Conservation (phyloP, 2,329 filamentous ascomycete species). For the Hortaea sp. region DNA sequence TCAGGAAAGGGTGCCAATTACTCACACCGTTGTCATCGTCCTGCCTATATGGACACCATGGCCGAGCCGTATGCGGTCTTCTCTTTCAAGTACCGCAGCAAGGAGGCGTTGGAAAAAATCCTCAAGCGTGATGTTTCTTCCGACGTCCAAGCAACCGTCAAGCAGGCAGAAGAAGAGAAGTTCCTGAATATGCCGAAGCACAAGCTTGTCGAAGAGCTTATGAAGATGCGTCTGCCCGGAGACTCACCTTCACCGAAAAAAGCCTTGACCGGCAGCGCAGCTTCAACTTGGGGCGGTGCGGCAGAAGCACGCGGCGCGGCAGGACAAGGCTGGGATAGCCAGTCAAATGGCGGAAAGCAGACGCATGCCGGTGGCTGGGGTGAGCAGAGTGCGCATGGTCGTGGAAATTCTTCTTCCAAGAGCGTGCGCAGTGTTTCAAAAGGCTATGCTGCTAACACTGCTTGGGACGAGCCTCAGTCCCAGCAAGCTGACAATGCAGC, state of each 20-base stretch:
- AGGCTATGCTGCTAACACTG: too few species aligned
- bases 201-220: constrained; percentile 19
- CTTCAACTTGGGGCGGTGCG: neutral
- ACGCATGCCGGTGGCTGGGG: neutral
- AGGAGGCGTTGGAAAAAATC: constrained; percentile 25
- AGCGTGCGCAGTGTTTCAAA: too few species aligned
- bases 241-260: neutral
- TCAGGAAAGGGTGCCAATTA: constrained; percentile 29
- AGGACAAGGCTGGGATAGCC: neutral
- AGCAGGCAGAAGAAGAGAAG: constrained; percentile 12
- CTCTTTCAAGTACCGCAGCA: constrained; percentile 37
- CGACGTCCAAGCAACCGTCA: constrained; percentile 11
- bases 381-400: neutral
- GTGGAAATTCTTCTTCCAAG: too few species aligned
- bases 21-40: constrained; percentile 26
- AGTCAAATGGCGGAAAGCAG: neutral
- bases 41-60: constrained; percentile 33
- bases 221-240: constrained; percentile 1
- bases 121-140: constrained; percentile 19
- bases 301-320: neutral
- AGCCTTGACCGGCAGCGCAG: neutral
- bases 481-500: too few species aligned
- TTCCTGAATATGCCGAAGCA: constrained; percentile 22
- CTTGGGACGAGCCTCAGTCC: too few species aligned
- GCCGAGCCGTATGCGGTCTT: constrained; percentile 36